Evolutionary conservation across 148 eudicot genomes (phyloP), one percentile per base, ranked within the genome.

Genomic region (Chenopodium berlandieri): DNA sequence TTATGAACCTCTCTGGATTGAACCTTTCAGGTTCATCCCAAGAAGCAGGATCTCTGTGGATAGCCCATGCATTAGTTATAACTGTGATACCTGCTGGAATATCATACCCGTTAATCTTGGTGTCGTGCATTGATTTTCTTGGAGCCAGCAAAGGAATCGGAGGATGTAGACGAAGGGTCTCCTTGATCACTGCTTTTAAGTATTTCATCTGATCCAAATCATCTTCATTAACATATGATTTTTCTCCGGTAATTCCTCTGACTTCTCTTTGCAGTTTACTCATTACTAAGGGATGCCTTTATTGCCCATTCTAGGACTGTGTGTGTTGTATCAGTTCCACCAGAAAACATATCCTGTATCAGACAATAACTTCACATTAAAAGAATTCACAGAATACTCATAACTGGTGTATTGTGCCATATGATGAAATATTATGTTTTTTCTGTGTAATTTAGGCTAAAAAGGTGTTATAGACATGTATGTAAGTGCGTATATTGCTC

Each of bases 171-270:
- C 87, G 75, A 3, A 85, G 62, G 71, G 83, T 82, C 20, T 85
- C 87, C 31, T 86, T 86, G n/a, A 81, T 71, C 31, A 86, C 86
- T 16, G 78, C 86, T 70, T 83, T 86, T 52, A 86, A 31, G 84
- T 81, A 86, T 13, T 73, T 77, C 89, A 86, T 84, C 54, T 78
- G 71, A 71, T 81, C 86, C 77, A 86, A 22, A 27, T 81, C 73
- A 1, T 14, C 60, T 11, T 86, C 86, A 6, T 48, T 65, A 44
- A 86, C 73, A 37, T 37, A 32, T 46, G 65, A 62, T 82, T 76
- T 65, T 27, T 60, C 73, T 52, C 75, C 65, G 0, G 27, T 1
- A 4, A 81, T 56, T 75, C 67, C 85, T 64, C 85, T 84, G 12
- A 86, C 78, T 32, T 86, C 89, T 17, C 47, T 60, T 34, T 71